Evolutionary conservation across 495 filamentous ascomycete genomes (phyloP).

Genomic region (Aspergillus conjunctus): DNA sequence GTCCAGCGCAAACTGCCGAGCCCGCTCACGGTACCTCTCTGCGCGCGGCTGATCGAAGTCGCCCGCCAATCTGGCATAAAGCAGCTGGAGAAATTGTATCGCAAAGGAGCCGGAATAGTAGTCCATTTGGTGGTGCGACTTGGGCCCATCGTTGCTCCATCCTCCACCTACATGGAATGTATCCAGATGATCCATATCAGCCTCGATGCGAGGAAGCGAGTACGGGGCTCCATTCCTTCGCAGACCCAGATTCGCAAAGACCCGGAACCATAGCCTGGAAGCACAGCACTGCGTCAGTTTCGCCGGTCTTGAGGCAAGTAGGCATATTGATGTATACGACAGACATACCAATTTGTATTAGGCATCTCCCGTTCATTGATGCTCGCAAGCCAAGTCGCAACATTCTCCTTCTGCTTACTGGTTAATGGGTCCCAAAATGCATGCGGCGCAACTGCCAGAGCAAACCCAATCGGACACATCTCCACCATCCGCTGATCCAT

Average conservation of each 20-base stretch:
- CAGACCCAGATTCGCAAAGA: slow-evolving; percentile 78
- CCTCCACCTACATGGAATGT: slow-evolving; percentile 78
- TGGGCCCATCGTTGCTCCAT: slow-evolving; percentile 80
- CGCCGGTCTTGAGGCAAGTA: not conserved
- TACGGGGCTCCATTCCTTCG: slow-evolving; percentile 69
- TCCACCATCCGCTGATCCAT: slow-evolving; percentile 84
- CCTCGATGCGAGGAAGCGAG: slow-evolving; percentile 65
- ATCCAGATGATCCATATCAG: slow-evolving; percentile 74
- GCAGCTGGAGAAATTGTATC: slow-evolving; percentile 74
- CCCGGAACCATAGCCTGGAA: slow-evolving; percentile 69
- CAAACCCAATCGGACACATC: slow-evolving; percentile 73
- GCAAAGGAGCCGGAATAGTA: slow-evolving; percentile 82
- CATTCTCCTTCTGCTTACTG: slow-evolving; percentile 58
- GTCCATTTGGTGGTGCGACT: slow-evolving; percentile 77
- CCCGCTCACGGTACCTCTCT: slow-evolving; percentile 69
- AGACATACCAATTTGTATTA: slow-evolving; percentile 57
- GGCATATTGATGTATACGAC: not conserved
- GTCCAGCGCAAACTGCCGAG: slow-evolving; percentile 64
- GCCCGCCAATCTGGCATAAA: slow-evolving; percentile 73
- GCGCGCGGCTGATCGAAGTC: slow-evolving; percentile 66
- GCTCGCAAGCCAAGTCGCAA: slow-evolving; percentile 67
- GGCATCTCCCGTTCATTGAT: slow-evolving; percentile 76
- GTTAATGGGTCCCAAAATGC: slow-evolving; percentile 67
- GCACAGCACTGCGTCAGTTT: not conserved
- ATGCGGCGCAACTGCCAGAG: slow-evolving; percentile 62